Percentiles rank a stretch among this genome's conserved stretches.
These are phyloP conservation scores for Catharanthus roseus DNA, from an alignment of 257 asterid species.

Conservation along the genomic window DNA sequence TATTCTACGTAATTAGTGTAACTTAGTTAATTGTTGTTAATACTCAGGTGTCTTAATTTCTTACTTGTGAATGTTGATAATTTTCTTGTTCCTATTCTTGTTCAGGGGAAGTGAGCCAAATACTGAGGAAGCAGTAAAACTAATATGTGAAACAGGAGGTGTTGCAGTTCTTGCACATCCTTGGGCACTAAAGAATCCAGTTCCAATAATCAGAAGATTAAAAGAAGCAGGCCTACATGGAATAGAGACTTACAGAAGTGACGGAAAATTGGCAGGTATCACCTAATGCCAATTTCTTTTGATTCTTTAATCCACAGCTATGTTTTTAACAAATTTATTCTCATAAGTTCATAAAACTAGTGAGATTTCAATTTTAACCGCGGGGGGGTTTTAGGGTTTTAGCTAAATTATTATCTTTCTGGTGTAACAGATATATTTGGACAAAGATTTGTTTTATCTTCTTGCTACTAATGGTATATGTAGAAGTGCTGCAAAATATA, in stretches of 20 bases:
- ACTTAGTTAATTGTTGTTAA: slow-evolving; percentile 11
- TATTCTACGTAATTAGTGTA: slow-evolving; percentile 65
- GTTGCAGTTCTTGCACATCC: slow-evolving; percentile 96
- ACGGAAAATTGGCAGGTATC: slow-evolving; percentile 78
- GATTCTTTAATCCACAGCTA: neutral
- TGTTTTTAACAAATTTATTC: neutral
- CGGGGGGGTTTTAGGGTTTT: too few relatives aligned
- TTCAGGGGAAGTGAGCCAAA: slow-evolving; percentile 89
- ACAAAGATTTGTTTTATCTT: neutral
- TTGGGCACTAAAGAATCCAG: slow-evolving; percentile 87
- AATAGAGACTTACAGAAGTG: slow-evolving; percentile 85
- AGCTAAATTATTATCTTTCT: neutral
- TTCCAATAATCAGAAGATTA: slow-evolving; percentile 57
- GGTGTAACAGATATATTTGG: neutral
- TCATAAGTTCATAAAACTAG: neutral
- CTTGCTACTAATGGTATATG: neutral
- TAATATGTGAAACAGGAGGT: slow-evolving; percentile 88
- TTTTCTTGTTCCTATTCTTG: slow-evolving; percentile 8
- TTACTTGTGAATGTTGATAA: slow-evolving; percentile 10
- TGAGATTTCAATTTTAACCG: neutral
- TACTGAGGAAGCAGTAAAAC: slow-evolving; percentile 70
- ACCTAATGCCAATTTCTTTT: neutral
- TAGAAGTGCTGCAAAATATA: neutral
- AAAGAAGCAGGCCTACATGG: slow-evolving; percentile 88
- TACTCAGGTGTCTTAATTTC: neutral